These are phyloP conservation scores for Sphagnum tenellum DNA, from an alignment of 225 moss, liverwort and hornwort species.

Conservation along the genomic window DNA sequence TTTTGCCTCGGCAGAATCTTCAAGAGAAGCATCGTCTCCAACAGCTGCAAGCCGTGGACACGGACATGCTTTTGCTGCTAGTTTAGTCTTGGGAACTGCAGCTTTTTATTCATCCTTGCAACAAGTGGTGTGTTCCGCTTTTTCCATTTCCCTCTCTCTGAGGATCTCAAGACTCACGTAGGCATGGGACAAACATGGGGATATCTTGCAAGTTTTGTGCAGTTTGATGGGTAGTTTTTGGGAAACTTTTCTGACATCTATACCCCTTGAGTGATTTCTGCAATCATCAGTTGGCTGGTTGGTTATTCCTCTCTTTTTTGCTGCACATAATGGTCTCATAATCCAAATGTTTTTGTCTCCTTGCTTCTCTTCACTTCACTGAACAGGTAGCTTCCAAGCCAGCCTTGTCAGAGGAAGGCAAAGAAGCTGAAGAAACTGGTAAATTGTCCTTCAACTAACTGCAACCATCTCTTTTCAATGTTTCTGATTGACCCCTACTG, in stretches of 20 bases:
- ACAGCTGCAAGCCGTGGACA: too few species aligned
- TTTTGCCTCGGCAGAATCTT: too few species aligned
- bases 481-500: not conserved
- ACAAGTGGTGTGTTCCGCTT: constrained; percentile 11
- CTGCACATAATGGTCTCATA: not conserved
- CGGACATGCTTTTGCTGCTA: constrained; percentile 18
- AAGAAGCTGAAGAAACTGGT: constrained; percentile 8
- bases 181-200: not conserved
- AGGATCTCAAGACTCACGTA: not conserved
- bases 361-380: constrained; percentile 1
- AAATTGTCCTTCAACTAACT: not conserved
- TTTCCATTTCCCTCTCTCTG: too few species aligned
- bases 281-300: not conserved
- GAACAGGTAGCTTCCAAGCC: constrained; percentile 23
- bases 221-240: not conserved
- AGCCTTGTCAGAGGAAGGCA: constrained; percentile 30
- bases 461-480: not conserved
- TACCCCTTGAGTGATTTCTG: not conserved
- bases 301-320: not conserved
- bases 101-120: constrained; percentile 23
- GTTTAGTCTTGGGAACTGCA: constrained; percentile 28
- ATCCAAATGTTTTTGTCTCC: not conserved
- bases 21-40: too few species aligned
- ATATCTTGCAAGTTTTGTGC: not conserved
- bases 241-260: not conserved